A percentile compares a stretch with the other conserved stretches of the same genome.
phyloP scores from a whole-genome alignment of 2,329 filamentous ascomycete genomes.

The Plectosphaerella sp. region DNA sequence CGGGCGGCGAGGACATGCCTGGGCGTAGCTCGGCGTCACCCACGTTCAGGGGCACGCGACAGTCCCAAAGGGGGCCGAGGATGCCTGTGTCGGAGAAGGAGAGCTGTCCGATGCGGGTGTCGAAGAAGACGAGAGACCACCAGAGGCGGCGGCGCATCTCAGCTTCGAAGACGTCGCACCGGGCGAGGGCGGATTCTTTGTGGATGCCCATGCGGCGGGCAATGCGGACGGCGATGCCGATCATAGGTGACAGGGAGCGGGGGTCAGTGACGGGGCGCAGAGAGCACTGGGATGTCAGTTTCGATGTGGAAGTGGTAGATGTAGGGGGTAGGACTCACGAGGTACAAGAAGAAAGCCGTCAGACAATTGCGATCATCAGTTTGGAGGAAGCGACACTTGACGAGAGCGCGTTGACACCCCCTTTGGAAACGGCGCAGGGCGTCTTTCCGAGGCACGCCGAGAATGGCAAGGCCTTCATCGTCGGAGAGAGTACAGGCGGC shows the following conservation, averaged over 20 bases:
- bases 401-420: constrained; percentile 31
- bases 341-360: constrained; percentile 37
- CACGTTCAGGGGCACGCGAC: constrained; percentile 44
- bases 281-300: constrained; percentile 21
- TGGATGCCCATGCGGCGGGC: constrained; percentile 37
- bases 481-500: constrained; percentile 28
- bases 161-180: constrained; percentile 44
- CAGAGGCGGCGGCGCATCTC: constrained; percentile 59
- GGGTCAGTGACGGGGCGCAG: constrained; percentile 30
- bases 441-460: constrained; percentile 28
- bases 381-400: constrained; percentile 38
- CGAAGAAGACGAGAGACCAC: constrained; percentile 60
- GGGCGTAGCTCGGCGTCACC: constrained; percentile 48
- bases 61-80: constrained; percentile 37
- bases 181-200: constrained; percentile 31
- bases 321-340: constrained; percentile 15
- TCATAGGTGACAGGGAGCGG: constrained; percentile 36
- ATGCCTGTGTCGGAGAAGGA: constrained; percentile 44
- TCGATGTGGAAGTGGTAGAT: too few species aligned
- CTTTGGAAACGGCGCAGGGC: constrained; percentile 25
- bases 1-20: constrained; percentile 27
- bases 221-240: constrained; percentile 35
- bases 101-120: constrained; percentile 50
- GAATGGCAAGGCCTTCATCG: constrained; percentile 20
- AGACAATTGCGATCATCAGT: constrained; percentile 31